phyloP scores from a whole-genome alignment of 495 filamentous ascomycete species.

The Trichocladium antarcticum region DNA sequence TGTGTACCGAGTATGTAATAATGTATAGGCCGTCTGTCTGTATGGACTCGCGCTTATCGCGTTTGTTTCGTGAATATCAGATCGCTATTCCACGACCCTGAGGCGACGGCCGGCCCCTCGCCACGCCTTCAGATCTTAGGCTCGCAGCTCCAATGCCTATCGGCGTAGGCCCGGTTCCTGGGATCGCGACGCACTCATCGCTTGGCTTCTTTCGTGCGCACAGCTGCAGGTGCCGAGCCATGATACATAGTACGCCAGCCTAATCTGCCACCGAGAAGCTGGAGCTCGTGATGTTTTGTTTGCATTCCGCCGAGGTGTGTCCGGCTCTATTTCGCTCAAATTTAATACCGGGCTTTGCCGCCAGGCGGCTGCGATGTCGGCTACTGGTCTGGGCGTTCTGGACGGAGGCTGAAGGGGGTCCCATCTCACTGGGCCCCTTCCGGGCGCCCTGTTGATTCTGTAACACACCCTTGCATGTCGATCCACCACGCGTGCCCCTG shows the following conservation, averaged over 20 bases:
- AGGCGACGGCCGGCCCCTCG: too few relatives aligned
- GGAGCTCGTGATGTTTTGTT: constrained; percentile 11
- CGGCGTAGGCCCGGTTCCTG: too few relatives aligned
- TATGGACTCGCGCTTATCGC: neutral
- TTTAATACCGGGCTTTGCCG: constrained; percentile 18
- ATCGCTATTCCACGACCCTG: too few relatives aligned
- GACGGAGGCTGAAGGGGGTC: neutral
- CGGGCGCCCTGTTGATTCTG: constrained; percentile 22
- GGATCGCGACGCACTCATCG: too few relatives aligned
- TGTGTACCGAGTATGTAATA: too few relatives aligned
- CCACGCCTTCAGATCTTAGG: too few relatives aligned
- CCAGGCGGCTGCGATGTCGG: constrained; percentile 6
- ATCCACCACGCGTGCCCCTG: constrained; percentile 19
- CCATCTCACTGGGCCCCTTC: constrained; percentile 7
- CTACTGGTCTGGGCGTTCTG: neutral
- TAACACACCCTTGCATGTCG: constrained; percentile 24
- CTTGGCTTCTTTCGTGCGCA: too few relatives aligned
- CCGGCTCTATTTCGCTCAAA: constrained; percentile 36
- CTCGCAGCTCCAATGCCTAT: too few relatives aligned
- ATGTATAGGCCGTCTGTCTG: too few relatives aligned
- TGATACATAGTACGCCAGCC: neutral
- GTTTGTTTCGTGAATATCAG: neutral
- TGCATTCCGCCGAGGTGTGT: constrained; percentile 7
- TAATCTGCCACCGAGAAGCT: neutral
- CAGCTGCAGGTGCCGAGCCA: neutral